phyloP scores from a whole-genome alignment of 345 rosid genomes.

The Hibiscus mutabilis region DNA sequence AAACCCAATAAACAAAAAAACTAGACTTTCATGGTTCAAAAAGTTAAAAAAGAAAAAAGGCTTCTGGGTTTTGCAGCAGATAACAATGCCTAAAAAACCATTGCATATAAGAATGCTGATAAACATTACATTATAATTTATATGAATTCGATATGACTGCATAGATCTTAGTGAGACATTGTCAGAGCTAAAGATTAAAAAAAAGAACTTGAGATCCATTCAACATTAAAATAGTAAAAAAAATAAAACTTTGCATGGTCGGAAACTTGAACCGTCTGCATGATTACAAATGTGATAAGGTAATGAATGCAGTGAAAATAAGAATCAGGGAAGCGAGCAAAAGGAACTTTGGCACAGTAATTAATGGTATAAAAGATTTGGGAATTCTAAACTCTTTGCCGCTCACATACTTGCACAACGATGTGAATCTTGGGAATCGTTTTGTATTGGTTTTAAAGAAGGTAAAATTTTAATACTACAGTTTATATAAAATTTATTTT shows the following conservation, averaged over 20 bases:
- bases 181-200: not conserved
- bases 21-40: not conserved
- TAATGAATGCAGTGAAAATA: not conserved
- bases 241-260: not conserved
- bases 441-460: not conserved
- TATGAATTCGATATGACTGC: not conserved
- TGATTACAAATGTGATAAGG: not conserved
- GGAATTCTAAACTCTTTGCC: not conserved
- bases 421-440: conserved; percentile 13
- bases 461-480: too few relatives aligned
- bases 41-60: not conserved
- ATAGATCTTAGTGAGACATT: conserved; percentile 16
- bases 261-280: not conserved
- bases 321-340: not conserved
- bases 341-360: conserved; percentile 4
- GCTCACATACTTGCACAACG: too few relatives aligned
- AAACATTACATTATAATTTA: not conserved
- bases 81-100: conserved; percentile 12
- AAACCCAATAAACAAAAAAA: not conserved
- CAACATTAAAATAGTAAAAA: not conserved
- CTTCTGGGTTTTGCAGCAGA: conserved; percentile 24
- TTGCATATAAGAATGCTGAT: too few relatives aligned
- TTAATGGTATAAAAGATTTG: not conserved
- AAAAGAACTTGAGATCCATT: conserved; percentile 9
- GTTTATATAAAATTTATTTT: too few relatives aligned